These are phyloP conservation scores for Boletus rubroflammeus DNA, from an alignment of 768 basidiomycete genomes.

Conservation along the genomic window DNA sequence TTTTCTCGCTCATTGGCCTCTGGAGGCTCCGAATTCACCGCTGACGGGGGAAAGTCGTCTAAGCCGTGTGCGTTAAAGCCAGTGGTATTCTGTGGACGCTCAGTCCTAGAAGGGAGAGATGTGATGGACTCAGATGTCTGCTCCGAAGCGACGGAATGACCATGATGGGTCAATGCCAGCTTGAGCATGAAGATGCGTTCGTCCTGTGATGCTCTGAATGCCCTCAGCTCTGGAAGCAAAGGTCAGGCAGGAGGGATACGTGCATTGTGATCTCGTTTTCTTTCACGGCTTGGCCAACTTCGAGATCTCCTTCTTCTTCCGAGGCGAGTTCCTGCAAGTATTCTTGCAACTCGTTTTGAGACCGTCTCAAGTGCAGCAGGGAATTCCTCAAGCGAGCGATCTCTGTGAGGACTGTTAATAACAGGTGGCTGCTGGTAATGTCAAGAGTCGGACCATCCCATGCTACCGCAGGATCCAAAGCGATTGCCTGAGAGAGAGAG, in stretches of 20 bases:
- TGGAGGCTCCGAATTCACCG: not conserved
- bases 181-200: slow-evolving; percentile 70
- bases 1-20: slow-evolving; percentile 6
- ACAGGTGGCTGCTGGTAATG: not conserved
- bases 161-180: slow-evolving; percentile 62
- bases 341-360: slow-evolving; percentile 56
- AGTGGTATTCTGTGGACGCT: slow-evolving; percentile 1
- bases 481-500: slow-evolving; percentile 58
- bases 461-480: slow-evolving; percentile 62
- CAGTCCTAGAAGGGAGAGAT: not conserved
- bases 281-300: slow-evolving; percentile 54
- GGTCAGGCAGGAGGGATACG: slow-evolving; percentile 33
- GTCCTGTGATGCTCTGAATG: slow-evolving; percentile 66
- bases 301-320: slow-evolving; percentile 45
- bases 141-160: slow-evolving; percentile 39
- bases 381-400: slow-evolving; percentile 75
- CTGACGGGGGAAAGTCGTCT: slow-evolving; percentile 2
- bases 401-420: slow-evolving; percentile 41
- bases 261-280: slow-evolving; percentile 76
- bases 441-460: slow-evolving; percentile 54
- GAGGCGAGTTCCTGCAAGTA: slow-evolving; percentile 37
- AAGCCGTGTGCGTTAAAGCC: slow-evolving; percentile 15
- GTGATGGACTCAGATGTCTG: slow-evolving; percentile 2
- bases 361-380: slow-evolving; percentile 53
- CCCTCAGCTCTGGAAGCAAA: slow-evolving; percentile 11